A percentile compares a stretch with the other conserved stretches of the same genome.
These are phyloP conservation scores for Xylariaceae sp. DNA, from an alignment of 2,329 filamentous ascomycete genomes.

Conservation along the genomic window DNA sequence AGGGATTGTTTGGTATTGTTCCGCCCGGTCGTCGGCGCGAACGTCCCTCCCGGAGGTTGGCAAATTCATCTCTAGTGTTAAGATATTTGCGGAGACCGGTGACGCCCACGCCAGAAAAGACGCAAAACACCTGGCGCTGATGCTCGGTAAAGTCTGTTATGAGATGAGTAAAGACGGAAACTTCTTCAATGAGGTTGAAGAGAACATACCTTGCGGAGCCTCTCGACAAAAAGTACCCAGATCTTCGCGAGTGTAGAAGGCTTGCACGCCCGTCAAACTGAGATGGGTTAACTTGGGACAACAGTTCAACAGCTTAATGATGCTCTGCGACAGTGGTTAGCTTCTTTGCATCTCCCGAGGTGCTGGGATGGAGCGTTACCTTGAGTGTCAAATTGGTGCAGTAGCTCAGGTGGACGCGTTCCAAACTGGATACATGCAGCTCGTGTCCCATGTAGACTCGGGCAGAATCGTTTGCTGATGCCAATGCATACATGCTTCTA, in stretches of 20 bases:
- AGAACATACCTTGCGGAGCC: conserved; percentile 62
- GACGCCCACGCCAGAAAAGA: conserved; percentile 89
- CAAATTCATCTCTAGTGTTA: conserved; percentile 51
- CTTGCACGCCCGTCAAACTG: conserved; percentile 87
- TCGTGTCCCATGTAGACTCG: conserved; percentile 43
- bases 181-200: not conserved
- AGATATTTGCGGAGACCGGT: conserved; percentile 70
- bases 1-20: conserved; percentile 11
- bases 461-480: conserved; percentile 58
- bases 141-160: conserved; percentile 82
- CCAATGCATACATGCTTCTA: conserved; percentile 77
- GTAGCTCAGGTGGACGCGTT: conserved; percentile 94
- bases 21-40: conserved; percentile 15
- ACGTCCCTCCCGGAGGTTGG: conserved; percentile 31
- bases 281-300: conserved; percentile 91
- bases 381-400: conserved; percentile 78
- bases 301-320: conserved; percentile 80
- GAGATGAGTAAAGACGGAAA: conserved; percentile 25
- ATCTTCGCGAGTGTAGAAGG: conserved; percentile 74
- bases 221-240: conserved; percentile 80
- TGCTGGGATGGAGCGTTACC: conserved; percentile 43
- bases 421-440: conserved; percentile 62
- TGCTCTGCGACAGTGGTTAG: conserved; percentile 56
- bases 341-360: not conserved
- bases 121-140: conserved; percentile 92